Percentiles rank a stretch among this genome's conserved stretches.
Evolutionary conservation across 1,139 yeast genomes (phyloP).

Genomic region (Diutina scorzettiae): DNA sequence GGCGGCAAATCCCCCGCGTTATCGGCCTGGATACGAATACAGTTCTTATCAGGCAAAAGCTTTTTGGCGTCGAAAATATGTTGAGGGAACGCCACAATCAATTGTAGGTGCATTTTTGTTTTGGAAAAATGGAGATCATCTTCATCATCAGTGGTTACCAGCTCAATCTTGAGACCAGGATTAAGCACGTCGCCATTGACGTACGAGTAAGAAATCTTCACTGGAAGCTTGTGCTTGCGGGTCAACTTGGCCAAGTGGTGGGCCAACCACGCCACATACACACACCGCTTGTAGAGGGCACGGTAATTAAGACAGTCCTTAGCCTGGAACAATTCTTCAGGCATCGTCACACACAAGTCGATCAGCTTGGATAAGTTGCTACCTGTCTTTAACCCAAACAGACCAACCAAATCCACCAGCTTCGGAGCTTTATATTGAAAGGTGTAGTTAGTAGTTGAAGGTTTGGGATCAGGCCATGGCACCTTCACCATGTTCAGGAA

Average conservation of each 20-base stretch:
- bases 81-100: slow-evolving; percentile 63
- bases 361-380: slow-evolving; percentile 47
- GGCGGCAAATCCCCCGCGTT: slow-evolving; percentile 41
- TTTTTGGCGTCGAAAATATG: slow-evolving; percentile 65
- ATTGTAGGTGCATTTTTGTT: slow-evolving; percentile 59
- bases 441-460: slow-evolving; percentile 54
- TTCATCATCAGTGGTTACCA: slow-evolving; percentile 35
- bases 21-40: slow-evolving; percentile 54
- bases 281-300: slow-evolving; percentile 81
- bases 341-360: slow-evolving; percentile 79
- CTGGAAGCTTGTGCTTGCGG: slow-evolving; percentile 40
- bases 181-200: slow-evolving; percentile 55
- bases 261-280: slow-evolving; percentile 69
- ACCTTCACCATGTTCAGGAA: slow-evolving; percentile 43
- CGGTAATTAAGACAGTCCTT: slow-evolving; percentile 88
- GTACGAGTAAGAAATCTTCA: slow-evolving; percentile 45
- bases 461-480: slow-evolving; percentile 88
- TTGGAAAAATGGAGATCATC: slow-evolving; percentile 46
- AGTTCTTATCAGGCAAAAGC: slow-evolving; percentile 65
- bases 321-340: slow-evolving; percentile 56
- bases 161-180: slow-evolving; percentile 48
- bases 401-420: slow-evolving; percentile 71
- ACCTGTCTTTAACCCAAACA: slow-evolving; percentile 80
- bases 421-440: slow-evolving; percentile 65
- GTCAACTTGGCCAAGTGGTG: slow-evolving; percentile 46